These are phyloP conservation scores for Porcisia hertigi DNA, from an alignment of 208 protist species.

Conservation along the genomic window DNA sequence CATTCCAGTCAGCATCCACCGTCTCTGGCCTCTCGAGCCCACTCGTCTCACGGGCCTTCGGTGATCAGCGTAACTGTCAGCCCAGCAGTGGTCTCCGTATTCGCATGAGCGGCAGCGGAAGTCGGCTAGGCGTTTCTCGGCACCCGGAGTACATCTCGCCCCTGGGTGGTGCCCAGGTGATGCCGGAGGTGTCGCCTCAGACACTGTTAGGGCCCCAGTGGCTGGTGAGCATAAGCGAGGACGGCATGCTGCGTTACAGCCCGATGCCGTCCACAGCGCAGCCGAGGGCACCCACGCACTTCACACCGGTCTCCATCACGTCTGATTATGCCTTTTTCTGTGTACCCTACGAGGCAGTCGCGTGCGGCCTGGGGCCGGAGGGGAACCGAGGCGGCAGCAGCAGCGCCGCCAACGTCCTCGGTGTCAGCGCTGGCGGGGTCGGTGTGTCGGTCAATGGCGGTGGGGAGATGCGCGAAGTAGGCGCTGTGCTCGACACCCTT, in stretches of 20 bases:
- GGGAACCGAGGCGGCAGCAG: background rate
- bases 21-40: background rate
- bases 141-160: background rate
- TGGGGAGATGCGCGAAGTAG: conserved; percentile 2
- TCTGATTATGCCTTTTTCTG: conserved; percentile 23
- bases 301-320: conserved; percentile 19
- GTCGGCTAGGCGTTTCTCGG: background rate
- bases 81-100: background rate
- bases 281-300: conserved; percentile 1
- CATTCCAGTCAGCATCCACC: background rate
- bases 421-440: background rate
- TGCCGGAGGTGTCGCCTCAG: background rate
- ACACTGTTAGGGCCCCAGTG: background rate
- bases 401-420: background rate
- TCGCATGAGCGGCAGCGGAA: background rate
- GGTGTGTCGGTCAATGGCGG: background rate
- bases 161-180: background rate
- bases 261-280: conserved; percentile 2
- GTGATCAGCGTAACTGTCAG: background rate
- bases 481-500: conserved; percentile 1
- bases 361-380: background rate
- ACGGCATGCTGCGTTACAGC: conserved; percentile 26
- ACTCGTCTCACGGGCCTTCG: background rate
- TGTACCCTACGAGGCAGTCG: conserved; percentile 16
- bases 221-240: conserved; percentile 23